Percentiles rank a stretch among this genome's conserved stretches.
These are phyloP conservation scores for Mortierella sp. DNA, from an alignment of 371 early-diverging fungal species.

Conservation along the genomic window DNA sequence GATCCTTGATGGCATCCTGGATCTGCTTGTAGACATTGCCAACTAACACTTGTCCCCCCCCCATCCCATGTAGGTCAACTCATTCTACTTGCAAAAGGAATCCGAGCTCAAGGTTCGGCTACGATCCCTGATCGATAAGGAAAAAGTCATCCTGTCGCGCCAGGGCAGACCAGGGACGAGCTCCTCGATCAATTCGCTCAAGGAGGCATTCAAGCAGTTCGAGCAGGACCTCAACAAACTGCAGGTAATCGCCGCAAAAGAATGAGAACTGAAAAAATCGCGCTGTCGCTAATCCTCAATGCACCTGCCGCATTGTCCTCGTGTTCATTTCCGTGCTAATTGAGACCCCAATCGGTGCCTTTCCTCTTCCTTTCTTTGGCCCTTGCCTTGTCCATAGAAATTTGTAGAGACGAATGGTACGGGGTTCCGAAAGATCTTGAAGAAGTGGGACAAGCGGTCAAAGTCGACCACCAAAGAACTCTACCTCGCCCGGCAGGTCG, in stretches of 20 bases:
- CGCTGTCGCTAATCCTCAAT: background rate
- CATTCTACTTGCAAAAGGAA: conserved; percentile 87
- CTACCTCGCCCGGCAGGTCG: conserved; percentile 94
- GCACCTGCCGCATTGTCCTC: background rate
- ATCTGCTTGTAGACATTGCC: background rate
- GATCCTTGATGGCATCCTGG: background rate
- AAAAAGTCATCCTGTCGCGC: conserved; percentile 77
- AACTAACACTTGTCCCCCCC: background rate
- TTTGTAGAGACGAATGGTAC: conserved; percentile 96
- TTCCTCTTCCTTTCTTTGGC: background rate
- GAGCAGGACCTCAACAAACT: conserved; percentile 94
- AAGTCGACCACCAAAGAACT: conserved; percentile 96
- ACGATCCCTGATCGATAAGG: conserved; percentile 83
- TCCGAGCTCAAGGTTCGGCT: conserved; percentile 84
- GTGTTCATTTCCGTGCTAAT: conserved; percentile 13
- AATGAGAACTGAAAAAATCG: background rate
- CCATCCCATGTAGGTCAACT: conserved; percentile 79
- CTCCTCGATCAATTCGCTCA: conserved; percentile 75
- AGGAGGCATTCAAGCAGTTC: conserved; percentile 91
- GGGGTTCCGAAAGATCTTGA: conserved; percentile 96
- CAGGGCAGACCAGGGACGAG: conserved; percentile 70
- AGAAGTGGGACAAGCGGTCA: conserved; percentile 98
- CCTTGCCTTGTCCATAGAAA: conserved; percentile 67
- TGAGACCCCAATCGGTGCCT: conserved; percentile 1
- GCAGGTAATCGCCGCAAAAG: conserved; percentile 71